These are phyloP conservation scores for Phoma sp. DNA, from an alignment of 2,329 filamentous ascomycete species.

Conservation along the genomic window DNA sequence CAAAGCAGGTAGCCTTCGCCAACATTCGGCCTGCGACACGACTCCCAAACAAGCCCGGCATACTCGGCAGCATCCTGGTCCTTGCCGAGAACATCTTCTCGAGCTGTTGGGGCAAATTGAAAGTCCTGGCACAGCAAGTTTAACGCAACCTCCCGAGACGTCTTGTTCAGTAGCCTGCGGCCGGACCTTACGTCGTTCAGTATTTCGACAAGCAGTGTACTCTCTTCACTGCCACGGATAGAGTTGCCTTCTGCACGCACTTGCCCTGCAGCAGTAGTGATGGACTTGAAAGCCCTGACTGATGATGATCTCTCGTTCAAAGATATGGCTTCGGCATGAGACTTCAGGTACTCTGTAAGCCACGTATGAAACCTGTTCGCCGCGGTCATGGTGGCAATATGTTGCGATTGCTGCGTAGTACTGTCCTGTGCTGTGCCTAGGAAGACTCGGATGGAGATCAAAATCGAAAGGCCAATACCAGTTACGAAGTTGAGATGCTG, in stretches of 20 bases:
- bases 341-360: constrained; percentile 74
- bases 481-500: constrained; percentile 77
- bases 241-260: constrained; percentile 75
- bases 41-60: constrained; percentile 76
- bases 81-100: constrained; percentile 71
- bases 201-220: constrained; percentile 79
- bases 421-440: constrained; percentile 76
- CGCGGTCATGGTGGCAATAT: constrained; percentile 77
- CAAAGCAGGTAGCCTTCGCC: constrained; percentile 79
- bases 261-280: constrained; percentile 73
- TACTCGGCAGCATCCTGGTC: constrained; percentile 70
- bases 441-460: constrained; percentile 80
- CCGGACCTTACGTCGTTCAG: constrained; percentile 73
- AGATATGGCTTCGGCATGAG: constrained; percentile 51
- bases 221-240: constrained; percentile 75
- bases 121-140: constrained; percentile 80
- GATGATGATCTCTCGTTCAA: constrained; percentile 36
- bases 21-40: constrained; percentile 69
- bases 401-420: constrained; percentile 85
- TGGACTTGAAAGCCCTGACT: constrained; percentile 66
- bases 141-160: constrained; percentile 74
- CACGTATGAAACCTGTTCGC: constrained; percentile 79
- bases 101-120: constrained; percentile 62
- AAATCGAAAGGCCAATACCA: constrained; percentile 78
- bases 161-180: constrained; percentile 71